Conservation (phyloP, 225 moss, liverwort and hornwort genomes). For the Rhytidiadelphus loreus region DNA sequence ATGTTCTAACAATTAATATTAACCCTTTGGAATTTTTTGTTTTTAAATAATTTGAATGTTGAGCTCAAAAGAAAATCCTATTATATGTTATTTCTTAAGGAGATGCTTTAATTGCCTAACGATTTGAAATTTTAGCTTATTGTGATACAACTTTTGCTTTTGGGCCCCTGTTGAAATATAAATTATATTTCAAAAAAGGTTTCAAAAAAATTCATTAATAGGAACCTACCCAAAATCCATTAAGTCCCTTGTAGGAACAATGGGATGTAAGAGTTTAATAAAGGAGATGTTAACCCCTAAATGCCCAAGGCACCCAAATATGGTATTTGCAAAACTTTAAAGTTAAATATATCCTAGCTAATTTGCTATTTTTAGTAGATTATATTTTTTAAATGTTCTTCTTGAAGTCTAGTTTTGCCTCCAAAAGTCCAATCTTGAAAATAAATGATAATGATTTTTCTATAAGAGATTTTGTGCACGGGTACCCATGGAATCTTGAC, state of each 20-base stretch:
- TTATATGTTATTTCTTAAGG: neutral
- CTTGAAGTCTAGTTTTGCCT: too few species aligned
- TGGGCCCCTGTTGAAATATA: neutral
- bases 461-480: too few species aligned
- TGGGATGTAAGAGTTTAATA: neutral
- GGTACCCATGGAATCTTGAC: too few species aligned
- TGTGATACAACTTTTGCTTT: accelerated
- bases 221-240: accelerated
- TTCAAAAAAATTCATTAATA: neutral
- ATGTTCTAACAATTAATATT: neutral
- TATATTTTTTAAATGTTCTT: too few species aligned
- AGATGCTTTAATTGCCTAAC: too few species aligned
- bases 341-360: too few species aligned
- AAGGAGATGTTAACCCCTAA: too few species aligned
- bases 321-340: too few species aligned
- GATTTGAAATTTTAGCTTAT: neutral
- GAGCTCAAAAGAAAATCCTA: neutral
- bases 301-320: too few species aligned
- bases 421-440: too few species aligned
- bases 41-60: neutral
- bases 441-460: too few species aligned
- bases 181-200: neutral
- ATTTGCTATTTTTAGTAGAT: too few species aligned
- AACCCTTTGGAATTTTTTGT: neutral
- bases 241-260: accelerated